Base-by-base conservation (phyloP, 495 filamentous ascomycete genomes). In the Rhizodiscina lignyota region DNA sequence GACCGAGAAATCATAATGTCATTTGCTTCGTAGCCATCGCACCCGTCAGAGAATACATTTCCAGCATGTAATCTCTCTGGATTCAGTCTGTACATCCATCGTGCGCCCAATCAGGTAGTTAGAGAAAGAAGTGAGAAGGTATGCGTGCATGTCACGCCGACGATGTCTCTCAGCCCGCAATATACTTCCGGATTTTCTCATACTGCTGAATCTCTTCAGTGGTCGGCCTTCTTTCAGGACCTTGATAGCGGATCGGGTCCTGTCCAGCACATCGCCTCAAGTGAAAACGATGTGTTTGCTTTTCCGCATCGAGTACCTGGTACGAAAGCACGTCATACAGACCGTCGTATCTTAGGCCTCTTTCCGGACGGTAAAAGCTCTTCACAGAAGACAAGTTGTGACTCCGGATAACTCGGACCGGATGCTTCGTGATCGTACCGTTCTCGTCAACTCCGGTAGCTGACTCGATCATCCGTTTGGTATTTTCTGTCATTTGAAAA, bases 311-410 rank as follows among this genome's bases (percentile, higher is more conserved):
- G 1, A 63, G 20, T 3, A 53, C 23, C 42, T 59, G 37, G 21
- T 39, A 50, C 13, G 36, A 37, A 2, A 47, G 46, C 10, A 67
- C 52, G n/a, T 51, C 44, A 40, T 75, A 75, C 4, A 75, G 43
- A 0, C 70, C 70, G 47, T 75, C 70, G 36, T 73, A 74, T 10
- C 70, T 49, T 3, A 70, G 50, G 2, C 70, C 70, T 15, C 48
- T 37, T 4, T 40, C 37, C 0, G 70, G 70, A 4, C 63, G 55
- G 31, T 59, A 73, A 1, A 34, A 39, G 6, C 54, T 55, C 19
- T 49, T 51, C 17, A 42, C 36, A n/a, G n/a, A n/a, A 0, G 40
- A 33, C 21, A 56, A 41, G 13, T 56, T 52, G 13, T 47, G 31
- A 1, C 59, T 59, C 11, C 70, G 58, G 4, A 74, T 48, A 3